Conservation (phyloP, 2,329 filamentous ascomycete genomes). For the Pseudogymnoascus sp. region DNA sequence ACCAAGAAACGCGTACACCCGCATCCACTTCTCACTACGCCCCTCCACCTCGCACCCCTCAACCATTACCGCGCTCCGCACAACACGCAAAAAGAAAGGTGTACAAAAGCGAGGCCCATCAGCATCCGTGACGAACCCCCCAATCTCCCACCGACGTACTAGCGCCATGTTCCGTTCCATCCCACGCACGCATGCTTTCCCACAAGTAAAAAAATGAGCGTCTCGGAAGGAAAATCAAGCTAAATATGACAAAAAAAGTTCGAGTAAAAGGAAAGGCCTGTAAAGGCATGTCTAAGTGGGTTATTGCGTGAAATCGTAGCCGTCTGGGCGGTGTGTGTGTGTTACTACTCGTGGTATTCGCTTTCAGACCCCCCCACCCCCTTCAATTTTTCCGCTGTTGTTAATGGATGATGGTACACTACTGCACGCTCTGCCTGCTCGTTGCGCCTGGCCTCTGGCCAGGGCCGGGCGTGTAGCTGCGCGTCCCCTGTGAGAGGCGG, state of each 20-base stretch:
- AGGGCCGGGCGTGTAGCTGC: neutral
- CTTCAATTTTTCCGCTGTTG: neutral
- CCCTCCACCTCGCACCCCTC: neutral
- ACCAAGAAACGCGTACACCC: neutral
- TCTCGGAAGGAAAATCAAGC: neutral
- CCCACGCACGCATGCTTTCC: constrained; percentile 1
- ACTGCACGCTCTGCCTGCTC: constrained; percentile 5
- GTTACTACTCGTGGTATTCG: neutral
- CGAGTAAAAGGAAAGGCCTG: constrained; percentile 1
- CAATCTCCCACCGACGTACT: neutral
- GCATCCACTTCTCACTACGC: neutral
- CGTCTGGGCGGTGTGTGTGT: neutral
- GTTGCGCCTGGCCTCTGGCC: neutral
- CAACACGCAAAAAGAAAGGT: neutral
- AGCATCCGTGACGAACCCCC: neutral
- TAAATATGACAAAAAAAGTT: neutral
- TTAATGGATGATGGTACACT: neutral
- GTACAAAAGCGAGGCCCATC: neutral
- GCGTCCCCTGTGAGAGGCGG: constrained; percentile 16
- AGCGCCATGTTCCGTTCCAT: neutral
- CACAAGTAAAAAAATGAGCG: neutral
- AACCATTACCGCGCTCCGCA: neutral
- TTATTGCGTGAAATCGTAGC: neutral
- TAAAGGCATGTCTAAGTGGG: neutral
- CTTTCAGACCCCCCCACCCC: neutral